Base-by-base conservation (phyloP, 2,329 filamentous ascomycete species). In the Colletotrichum chlorophyti region DNA sequence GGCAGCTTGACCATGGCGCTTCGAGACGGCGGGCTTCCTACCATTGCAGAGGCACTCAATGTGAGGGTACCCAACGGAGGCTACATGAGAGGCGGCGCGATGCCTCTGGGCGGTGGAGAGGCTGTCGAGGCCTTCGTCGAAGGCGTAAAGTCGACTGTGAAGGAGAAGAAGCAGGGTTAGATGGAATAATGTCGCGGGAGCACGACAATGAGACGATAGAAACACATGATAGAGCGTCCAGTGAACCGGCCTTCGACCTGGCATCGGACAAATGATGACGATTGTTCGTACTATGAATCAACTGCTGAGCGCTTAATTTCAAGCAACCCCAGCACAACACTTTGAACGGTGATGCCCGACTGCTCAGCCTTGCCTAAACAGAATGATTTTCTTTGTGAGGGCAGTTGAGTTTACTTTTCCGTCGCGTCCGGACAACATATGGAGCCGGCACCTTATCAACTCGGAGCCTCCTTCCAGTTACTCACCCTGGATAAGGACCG, bases 111-210 rank as follows among this genome's bases (percentile, higher is more conserved):
- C 38, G 93, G 93, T 49, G 91, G 90, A 6, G 89, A 95, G 66
- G 94, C 94, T 11, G 88, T 99, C 2, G 89, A 96, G 76, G 91
- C 91, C 4, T 99, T 99, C 74, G 83, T 99, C 19, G 86, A 96
- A 53, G 95, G 94, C 3, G 88, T 97, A 43, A 95, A 90, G 81
- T 89, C 85, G 76, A 88, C 86, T 6, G 89, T 93, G 1, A 83
- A 91, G 75, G 83, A 89, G 57, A 74, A 81, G 67, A 66, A 73
- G 64, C 68, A 55, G 43, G 51, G 32, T 11, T 50, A 43, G 31
- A 17, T 26, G 27, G 15, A 21, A 32, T 19, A 23, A 19, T 15
- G 58, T n/a, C 15, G 29, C 10, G 41, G 12, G 60, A 17, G 29
- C 26, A 21, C 35, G 42, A 32, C 24, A 35, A 58, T 58, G 40